Percentiles rank a stretch among this genome's conserved stretches.
phyloP scores from a whole-genome alignment of 768 basidiomycete species.

The Amanita molliuscula region DNA sequence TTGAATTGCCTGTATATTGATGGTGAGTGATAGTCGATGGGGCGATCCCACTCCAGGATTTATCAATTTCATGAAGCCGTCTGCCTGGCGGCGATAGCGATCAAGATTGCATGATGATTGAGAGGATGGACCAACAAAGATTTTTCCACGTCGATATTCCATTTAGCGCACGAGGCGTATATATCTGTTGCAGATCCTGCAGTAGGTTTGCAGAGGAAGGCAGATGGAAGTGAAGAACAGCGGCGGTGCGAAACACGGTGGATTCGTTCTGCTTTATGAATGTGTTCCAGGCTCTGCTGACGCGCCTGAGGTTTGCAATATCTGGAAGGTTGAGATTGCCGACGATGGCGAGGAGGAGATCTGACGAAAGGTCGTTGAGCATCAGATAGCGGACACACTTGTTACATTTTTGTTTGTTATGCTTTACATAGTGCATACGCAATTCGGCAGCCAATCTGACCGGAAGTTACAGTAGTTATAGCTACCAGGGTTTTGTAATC shows the following conservation, averaged over 20 bases:
- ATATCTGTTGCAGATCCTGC: constrained; percentile 19
- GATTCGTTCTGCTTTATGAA: constrained; percentile 38
- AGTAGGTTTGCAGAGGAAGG: constrained; percentile 16
- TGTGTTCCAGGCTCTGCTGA: constrained; percentile 34
- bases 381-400: too few species aligned
- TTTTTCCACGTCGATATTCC: constrained; percentile 44
- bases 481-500: too few species aligned
- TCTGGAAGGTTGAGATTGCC: constrained; percentile 38
- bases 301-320: constrained; percentile 22
- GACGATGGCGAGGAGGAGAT: constrained; percentile 40
- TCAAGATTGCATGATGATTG: not conserved
- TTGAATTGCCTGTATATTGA: constrained; percentile 20
- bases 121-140: constrained; percentile 57
- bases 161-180: constrained; percentile 24
- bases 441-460: too few species aligned
- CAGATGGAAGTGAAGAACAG: constrained; percentile 41
- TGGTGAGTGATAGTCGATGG: constrained; percentile 27
- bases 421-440: too few species aligned
- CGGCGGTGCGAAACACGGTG: constrained; percentile 46
- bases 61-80: constrained; percentile 31
- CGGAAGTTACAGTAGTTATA: too few species aligned
- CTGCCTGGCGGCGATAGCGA: constrained; percentile 26
- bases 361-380: constrained; percentile 45
- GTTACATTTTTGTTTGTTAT: too few species aligned
- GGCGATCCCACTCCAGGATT: constrained; percentile 46